These are phyloP conservation scores for Hypoxylon fuscum DNA, from an alignment of 495 filamentous ascomycete species.

Conservation along the genomic window DNA sequence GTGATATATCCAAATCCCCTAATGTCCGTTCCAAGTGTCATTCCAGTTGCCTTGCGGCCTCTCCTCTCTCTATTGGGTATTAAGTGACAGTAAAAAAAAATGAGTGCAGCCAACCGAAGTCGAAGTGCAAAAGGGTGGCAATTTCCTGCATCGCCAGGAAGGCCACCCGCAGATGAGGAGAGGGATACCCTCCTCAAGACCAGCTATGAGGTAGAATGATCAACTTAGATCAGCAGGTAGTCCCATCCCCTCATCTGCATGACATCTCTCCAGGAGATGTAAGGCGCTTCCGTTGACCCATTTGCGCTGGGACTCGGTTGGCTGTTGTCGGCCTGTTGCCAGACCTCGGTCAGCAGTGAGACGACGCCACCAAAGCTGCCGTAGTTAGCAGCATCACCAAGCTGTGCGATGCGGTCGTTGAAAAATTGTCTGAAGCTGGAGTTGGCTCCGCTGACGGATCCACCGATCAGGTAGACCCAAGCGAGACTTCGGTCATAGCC, in stretches of 20 bases:
- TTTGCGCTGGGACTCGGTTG: slow-evolving; percentile 51
- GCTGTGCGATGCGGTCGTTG: slow-evolving; percentile 69
- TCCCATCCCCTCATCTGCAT: slow-evolving; percentile 94
- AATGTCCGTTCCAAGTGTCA: slow-evolving; percentile 44
- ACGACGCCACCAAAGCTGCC: slow-evolving; percentile 89
- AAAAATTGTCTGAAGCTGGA: slow-evolving; percentile 82
- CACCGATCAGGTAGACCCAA: slow-evolving; percentile 91
- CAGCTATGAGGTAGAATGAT: slow-evolving; percentile 47
- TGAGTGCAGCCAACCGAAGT: slow-evolving; percentile 21
- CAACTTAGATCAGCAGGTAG: slow-evolving; percentile 82
- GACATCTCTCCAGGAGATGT: slow-evolving; percentile 92
- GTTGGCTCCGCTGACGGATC: slow-evolving; percentile 71
- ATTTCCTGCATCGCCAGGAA: slow-evolving; percentile 46
- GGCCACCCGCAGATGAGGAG: slow-evolving; percentile 45
- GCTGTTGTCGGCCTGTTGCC: slow-evolving; percentile 72
- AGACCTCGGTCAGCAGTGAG: slow-evolving; percentile 81
- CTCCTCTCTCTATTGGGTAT: slow-evolving; percentile 45
- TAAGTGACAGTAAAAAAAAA: slow-evolving; percentile 28
- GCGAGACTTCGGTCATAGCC: slow-evolving; percentile 92
- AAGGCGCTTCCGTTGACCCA: slow-evolving; percentile 55
- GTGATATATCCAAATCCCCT: slow-evolving; percentile 37
- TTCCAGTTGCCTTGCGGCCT: slow-evolving; percentile 49
- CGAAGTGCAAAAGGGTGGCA: slow-evolving; percentile 37
- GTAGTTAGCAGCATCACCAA: slow-evolving; percentile 79
- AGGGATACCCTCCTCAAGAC: slow-evolving; percentile 45